phyloP scores from a whole-genome alignment of 2,329 filamentous ascomycete genomes.

The Penicillium sp. region DNA sequence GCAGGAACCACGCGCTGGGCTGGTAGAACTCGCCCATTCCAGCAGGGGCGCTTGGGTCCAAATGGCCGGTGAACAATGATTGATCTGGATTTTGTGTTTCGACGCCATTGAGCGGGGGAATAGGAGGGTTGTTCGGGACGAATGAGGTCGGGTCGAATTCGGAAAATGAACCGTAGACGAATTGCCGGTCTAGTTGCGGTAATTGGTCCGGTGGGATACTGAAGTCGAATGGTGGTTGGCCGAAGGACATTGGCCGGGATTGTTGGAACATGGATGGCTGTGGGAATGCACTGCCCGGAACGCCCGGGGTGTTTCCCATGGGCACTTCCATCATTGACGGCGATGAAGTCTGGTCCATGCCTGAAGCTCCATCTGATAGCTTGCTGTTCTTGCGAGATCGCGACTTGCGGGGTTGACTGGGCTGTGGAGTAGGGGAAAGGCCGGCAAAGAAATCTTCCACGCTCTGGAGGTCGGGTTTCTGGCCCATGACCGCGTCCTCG shows the following conservation, averaged over 20 bases:
- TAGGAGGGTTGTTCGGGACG: slow-evolving; percentile 26
- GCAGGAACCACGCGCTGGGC: slow-evolving; percentile 80
- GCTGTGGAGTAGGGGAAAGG: slow-evolving; percentile 60
- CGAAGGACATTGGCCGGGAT: slow-evolving; percentile 26
- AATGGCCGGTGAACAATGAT: slow-evolving; percentile 33
- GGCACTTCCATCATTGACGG: slow-evolving; percentile 27
- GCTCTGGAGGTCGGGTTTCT: slow-evolving; percentile 85
- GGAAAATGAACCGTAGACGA: slow-evolving; percentile 71
- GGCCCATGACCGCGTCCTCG: slow-evolving; percentile 83
- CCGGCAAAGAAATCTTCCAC: slow-evolving; percentile 92
- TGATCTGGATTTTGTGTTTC: slow-evolving; percentile 20
- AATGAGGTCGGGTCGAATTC: slow-evolving; percentile 47
- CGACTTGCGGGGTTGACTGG: slow-evolving; percentile 45
- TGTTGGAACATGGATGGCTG: slow-evolving; percentile 34
- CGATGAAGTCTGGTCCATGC: slow-evolving; percentile 26
- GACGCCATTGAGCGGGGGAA: slow-evolving; percentile 26
- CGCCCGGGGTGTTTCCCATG: slow-evolving; percentile 28
- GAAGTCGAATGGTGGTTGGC: slow-evolving; percentile 37
- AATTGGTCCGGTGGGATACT: slow-evolving; percentile 45
- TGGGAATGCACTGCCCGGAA: slow-evolving; percentile 35
- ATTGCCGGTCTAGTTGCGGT: slow-evolving; percentile 70
- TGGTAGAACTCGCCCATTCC: slow-evolving; percentile 39
- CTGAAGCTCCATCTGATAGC: slow-evolving; percentile 19
- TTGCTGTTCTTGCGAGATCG: slow-evolving; percentile 29
- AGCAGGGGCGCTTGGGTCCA: slow-evolving; percentile 34